phyloP scores from a whole-genome alignment of 2,329 filamentous ascomycete genomes.

The Pseudogymnoascus sp. region DNA sequence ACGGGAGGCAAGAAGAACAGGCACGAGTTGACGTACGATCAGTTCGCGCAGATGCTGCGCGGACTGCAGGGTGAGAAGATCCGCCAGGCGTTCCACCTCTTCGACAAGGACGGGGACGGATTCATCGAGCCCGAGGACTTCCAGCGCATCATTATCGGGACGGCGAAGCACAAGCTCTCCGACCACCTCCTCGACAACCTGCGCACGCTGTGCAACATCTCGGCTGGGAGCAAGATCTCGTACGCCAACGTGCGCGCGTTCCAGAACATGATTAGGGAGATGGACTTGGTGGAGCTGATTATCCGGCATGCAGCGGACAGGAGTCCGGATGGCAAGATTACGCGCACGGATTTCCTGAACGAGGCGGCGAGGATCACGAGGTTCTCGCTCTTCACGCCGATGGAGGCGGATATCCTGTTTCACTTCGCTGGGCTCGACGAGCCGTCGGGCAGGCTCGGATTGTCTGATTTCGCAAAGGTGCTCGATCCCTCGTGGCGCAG shows the following conservation, averaged over 20 bases:
- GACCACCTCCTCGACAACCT: slow-evolving; percentile 91
- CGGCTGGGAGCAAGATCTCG: slow-evolving; percentile 82
- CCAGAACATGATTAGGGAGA: slow-evolving; percentile 95
- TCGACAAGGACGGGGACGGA: slow-evolving; percentile 86
- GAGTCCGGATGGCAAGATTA: slow-evolving; percentile 86
- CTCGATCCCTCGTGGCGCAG: slow-evolving; percentile 87
- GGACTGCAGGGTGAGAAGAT: slow-evolving; percentile 94
- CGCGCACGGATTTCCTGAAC: slow-evolving; percentile 85
- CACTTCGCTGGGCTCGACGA: slow-evolving; percentile 93
- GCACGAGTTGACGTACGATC: slow-evolving; percentile 86
- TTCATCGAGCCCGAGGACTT: slow-evolving; percentile 96
- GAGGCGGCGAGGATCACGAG: slow-evolving; percentile 85
- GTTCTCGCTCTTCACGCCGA: slow-evolving; percentile 93
- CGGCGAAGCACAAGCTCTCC: slow-evolving; percentile 89
- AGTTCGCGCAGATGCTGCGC: slow-evolving; percentile 97
- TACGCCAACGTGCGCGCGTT: slow-evolving; percentile 97
- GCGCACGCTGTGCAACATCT: slow-evolving; percentile 90
- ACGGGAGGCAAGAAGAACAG: slow-evolving; percentile 80
- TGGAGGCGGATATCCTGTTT: slow-evolving; percentile 98
- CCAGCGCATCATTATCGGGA: slow-evolving; percentile 91
- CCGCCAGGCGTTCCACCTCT: slow-evolving; percentile 84
- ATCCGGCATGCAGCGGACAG: slow-evolving; percentile 78
- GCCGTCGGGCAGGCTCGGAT: slow-evolving; percentile 72
- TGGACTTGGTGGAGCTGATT: slow-evolving; percentile 94
- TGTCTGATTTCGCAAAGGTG: slow-evolving; percentile 87